These are phyloP conservation scores for Eucalyptus albens DNA, from an alignment of 345 rosid species.

Conservation along the genomic window DNA sequence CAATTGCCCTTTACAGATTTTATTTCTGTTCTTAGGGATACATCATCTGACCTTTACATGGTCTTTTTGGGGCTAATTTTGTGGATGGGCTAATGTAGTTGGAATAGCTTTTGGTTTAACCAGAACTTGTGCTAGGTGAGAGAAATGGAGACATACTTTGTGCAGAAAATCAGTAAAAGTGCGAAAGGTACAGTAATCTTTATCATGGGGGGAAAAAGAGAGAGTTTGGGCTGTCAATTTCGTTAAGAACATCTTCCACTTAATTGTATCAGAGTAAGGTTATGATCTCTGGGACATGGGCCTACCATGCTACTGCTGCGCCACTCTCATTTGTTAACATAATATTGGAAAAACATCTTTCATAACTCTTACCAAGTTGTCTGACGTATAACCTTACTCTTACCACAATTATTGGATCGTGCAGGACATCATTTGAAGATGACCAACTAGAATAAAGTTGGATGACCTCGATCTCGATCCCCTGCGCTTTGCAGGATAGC, in stretches of 20 bases:
- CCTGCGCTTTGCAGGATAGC: too few relatives aligned
- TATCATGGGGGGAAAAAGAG: not conserved
- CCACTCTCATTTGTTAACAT: not conserved
- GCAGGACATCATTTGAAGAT: not conserved
- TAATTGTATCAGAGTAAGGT: not conserved
- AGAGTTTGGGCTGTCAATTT: not conserved
- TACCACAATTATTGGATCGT: not conserved
- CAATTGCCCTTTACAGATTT: not conserved
- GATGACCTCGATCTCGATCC: not conserved
- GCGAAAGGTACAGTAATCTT: not conserved
- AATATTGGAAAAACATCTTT: not conserved
- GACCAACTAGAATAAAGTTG: not conserved
- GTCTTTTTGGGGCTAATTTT: not conserved
- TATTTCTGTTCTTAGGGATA: not conserved
- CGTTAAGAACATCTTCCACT: not conserved
- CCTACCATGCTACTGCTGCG: not conserved
- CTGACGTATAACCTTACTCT: not conserved
- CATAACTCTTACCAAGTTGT: not conserved
- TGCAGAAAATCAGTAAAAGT: not conserved
- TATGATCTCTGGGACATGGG: not conserved
- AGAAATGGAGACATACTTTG: not conserved
- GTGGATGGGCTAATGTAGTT: not conserved
- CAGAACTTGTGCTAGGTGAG: not conserved
- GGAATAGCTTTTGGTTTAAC: not conserved
- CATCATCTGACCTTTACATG: not conserved